Base-by-base conservation (phyloP, 768 basidiomycete species). In the Fistulinella prunicolor region DNA sequence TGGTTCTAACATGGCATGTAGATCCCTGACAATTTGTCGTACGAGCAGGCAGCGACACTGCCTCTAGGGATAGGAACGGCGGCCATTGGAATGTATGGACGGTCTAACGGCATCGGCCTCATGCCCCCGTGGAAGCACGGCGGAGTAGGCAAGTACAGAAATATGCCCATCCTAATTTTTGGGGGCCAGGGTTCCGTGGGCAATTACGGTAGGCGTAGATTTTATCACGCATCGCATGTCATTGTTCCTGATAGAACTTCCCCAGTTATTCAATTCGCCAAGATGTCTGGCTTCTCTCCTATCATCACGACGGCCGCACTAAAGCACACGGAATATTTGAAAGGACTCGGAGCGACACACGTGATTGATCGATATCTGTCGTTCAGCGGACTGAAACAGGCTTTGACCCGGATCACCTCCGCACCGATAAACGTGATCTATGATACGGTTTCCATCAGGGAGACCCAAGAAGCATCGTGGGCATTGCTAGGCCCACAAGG, bases 101-200 rank as follows among this genome's bases (percentile, higher is more conserved):
- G 61, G 36, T 14, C 64, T 69, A 61, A 71, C 50, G 76, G 77
- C 35, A 61, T 71, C 2, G 73, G 70, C 42, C 64, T 80, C 44
- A 56, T 63, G 43, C 51, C 72, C 9, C 73, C 76, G 0, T 66
- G 73, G 57, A 67, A 67, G 34, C 54, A 63, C 14, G 65, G 61
- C 17, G 69, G 68, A 46, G 55, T 55, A 20, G 72, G 70, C 34
- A 74, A 70, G 37, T 77, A 78, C 53, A 61, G 61, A 30, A 74
- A 67, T 5, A 68, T 69, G 42, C 71, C 78, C 1, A 69, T 79
- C 36, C 48, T 81, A 26, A 70, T 80, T 44, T 60, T 77, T 16
- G 79, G 78, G 26, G 78, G 78, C 6, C 58, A 71, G 22, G 71
- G 71, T 37, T 77, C 75, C 32, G 74, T 78, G 3, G 78, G 79